Evolutionary conservation across 2,329 filamentous ascomycete species (phyloP).

Genomic region (Colletotrichum acutatum): DNA sequence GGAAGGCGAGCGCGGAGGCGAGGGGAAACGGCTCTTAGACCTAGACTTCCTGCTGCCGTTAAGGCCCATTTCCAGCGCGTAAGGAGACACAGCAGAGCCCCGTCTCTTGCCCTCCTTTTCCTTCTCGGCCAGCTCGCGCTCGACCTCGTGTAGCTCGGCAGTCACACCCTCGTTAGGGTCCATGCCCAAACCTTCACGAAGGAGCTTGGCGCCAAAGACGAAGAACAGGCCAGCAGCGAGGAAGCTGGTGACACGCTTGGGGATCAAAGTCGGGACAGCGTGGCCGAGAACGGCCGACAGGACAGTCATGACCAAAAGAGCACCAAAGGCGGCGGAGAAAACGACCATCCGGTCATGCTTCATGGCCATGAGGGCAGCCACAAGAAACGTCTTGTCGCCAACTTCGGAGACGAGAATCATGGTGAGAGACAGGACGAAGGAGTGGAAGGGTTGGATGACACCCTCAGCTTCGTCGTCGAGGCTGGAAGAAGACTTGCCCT

Average conservation of each 20-base stretch:
- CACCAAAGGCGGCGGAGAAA: conserved; percentile 93
- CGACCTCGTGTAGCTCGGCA: conserved; percentile 98
- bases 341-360: conserved; percentile 93
- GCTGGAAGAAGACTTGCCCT: conserved; percentile 44
- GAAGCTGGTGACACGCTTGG: conserved; percentile 90
- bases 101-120: conserved; percentile 79
- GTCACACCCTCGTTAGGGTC: conserved; percentile 87
- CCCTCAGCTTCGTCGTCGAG: conserved; percentile 61
- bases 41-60: conserved; percentile 72
- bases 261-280: conserved; percentile 88
- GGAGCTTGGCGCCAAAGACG: conserved; percentile 85
- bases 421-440: conserved; percentile 89
- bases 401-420: conserved; percentile 99
- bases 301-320: conserved; percentile 92
- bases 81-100: conserved; percentile 76
- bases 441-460: conserved; percentile 84
- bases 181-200: conserved; percentile 91
- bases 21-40: conserved; percentile 80
- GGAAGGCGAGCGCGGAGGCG: conserved; percentile 82
- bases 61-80: conserved; percentile 83
- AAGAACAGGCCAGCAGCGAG: conserved; percentile 88
- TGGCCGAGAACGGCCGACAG: conserved; percentile 93
- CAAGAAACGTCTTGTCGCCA: conserved; percentile 98
- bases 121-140: conserved; percentile 92
- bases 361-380: conserved; percentile 99